Evolutionary conservation across 441 rosid genomes (phyloP).

Genomic region (Melastoma candidum): DNA sequence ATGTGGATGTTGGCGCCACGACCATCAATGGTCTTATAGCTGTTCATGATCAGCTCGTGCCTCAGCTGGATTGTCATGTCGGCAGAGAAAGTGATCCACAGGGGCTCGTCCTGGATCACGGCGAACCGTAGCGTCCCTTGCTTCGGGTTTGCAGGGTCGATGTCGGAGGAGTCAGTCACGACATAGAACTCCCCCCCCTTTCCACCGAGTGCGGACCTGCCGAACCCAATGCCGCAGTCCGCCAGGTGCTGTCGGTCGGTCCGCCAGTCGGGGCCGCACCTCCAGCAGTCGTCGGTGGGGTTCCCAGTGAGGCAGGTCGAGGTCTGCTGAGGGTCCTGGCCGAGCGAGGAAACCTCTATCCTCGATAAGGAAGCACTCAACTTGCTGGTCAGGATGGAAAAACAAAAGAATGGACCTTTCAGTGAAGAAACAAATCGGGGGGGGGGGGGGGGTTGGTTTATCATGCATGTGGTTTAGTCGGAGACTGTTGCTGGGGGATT

Average conservation of each 20-base stretch:
- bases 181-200: not conserved
- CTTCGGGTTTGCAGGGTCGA: constrained; percentile 3
- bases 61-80: constrained; percentile 1
- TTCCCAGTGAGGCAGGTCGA: too few relatives aligned
- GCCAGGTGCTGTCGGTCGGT: constrained; percentile 3
- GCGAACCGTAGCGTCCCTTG: constrained; percentile 1
- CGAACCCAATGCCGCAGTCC: constrained; percentile 3
- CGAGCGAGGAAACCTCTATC: not conserved
- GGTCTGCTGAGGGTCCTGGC: too few relatives aligned
- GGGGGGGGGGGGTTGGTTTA: too few relatives aligned
- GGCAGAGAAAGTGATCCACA: constrained; percentile 1
- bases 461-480: too few relatives aligned
- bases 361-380: not conserved
- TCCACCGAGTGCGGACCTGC: not conserved
- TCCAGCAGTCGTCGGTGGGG: too few relatives aligned
- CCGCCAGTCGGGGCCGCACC: not conserved
- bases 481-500: too few relatives aligned
- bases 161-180: constrained; percentile 3
- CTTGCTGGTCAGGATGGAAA: not conserved
- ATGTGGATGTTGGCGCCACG: constrained; percentile 2
- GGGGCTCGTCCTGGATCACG: constrained; percentile 6
- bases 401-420: too few relatives aligned
- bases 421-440: too few relatives aligned
- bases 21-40: not conserved
- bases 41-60: constrained; percentile 5